Base-by-base conservation (phyloP, 1,284 basidiomycete species). In the Rhodotorula mucilaginosa region DNA sequence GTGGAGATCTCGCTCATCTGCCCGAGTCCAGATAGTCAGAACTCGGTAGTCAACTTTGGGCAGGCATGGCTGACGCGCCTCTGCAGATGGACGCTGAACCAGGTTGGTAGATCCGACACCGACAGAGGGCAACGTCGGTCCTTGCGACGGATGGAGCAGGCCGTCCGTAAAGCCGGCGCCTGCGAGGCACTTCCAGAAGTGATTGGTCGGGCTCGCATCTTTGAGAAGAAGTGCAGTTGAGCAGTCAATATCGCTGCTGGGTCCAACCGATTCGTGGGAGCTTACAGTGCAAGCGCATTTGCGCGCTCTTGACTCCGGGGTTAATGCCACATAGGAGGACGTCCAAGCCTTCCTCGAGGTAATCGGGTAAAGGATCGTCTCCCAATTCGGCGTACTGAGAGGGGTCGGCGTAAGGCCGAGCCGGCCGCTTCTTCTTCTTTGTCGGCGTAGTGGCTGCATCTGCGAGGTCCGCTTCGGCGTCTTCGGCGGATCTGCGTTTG, bases 201-300 rank as follows among this genome's bases (percentile, higher is more conserved):
- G 81, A 78, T 92, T 92, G 1, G 86, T 87, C 1, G 86, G 87
- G 75, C 88, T 86, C 1, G 86, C 88, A 34, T 75, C 74, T 75
- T 57, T 2, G 26, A 26, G 26, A 26, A 26, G 18, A 4, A 5
- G 19, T 39, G 26, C 7, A 8, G 51, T 26, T 2, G 4, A 34
- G 34, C 44, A 44, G 34, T 6, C 16, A 44, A 44, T 2, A 44
- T 13, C 39, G 39, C 39, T 44, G 39, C 39, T 10, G 39, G 10
- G 12, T 44, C 39, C 39, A 13, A 44, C 39, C 1, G 12, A 13
- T 5, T 5, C 19, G 47, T 15, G n/a, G 8, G 39, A 49, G 23
- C 71, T 2, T 29, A 78, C 88, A 92, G 79, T 91, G 89, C 79
- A 89, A 87, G 0, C 89, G 89, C 7, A 84, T 81, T 65, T 84